phyloP scores from a whole-genome alignment of 495 filamentous ascomycete species.

The Podospora conica region DNA sequence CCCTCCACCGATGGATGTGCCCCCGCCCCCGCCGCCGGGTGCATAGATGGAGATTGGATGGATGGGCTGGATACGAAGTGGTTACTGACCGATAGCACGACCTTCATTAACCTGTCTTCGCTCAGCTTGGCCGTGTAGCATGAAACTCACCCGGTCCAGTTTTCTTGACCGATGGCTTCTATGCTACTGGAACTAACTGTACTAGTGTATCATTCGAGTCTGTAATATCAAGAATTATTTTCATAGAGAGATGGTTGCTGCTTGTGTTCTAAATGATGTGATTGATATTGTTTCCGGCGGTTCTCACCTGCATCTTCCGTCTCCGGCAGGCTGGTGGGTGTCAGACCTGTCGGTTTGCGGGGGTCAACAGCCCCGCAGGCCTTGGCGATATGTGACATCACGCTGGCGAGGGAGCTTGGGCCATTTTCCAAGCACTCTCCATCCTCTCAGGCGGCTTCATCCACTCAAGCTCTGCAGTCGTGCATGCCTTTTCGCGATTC shows the following conservation, averaged over 20 bases:
- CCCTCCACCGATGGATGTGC: conserved; percentile 68
- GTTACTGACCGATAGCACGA: conserved; percentile 26
- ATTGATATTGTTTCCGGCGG: background rate
- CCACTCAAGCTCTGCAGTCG: background rate
- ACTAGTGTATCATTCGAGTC: conserved; percentile 4
- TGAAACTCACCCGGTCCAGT: background rate
- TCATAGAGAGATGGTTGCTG: background rate
- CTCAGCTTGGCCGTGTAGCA: conserved; percentile 9
- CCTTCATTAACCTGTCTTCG: conserved; percentile 9
- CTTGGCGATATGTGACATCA: background rate
- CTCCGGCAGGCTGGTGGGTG: background rate
- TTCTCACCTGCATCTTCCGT: background rate
- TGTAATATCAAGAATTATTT: background rate
- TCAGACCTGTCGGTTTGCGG: background rate
- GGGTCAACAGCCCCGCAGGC: background rate
- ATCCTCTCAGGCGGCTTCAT: background rate
- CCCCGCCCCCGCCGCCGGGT: conserved; percentile 65
- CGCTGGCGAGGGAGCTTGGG: background rate
- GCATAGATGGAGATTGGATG: conserved; percentile 28
- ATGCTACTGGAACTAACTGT: conserved; percentile 19
- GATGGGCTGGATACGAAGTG: conserved; percentile 10
- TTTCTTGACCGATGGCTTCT: background rate
- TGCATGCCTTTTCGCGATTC: background rate
- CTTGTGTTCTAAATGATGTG: background rate
- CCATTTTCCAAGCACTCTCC: background rate